Conservation (phyloP, 1,139 yeast genomes). For the Kodamaea alishanica region DNA sequence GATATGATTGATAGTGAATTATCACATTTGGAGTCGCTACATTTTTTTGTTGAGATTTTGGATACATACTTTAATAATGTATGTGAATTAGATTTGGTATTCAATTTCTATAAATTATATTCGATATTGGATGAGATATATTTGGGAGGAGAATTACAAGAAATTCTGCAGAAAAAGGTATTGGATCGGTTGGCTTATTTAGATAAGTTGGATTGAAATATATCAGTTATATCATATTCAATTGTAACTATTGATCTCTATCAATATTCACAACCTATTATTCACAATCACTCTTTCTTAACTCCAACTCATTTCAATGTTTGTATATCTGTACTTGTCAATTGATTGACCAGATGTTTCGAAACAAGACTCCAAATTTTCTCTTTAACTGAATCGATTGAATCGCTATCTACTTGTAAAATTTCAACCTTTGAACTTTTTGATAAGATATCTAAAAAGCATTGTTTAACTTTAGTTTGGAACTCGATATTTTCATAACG, state of each 20-base stretch:
- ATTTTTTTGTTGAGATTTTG: conserved; percentile 81
- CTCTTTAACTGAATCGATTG: conserved; percentile 53
- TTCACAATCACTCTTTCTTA: no score
- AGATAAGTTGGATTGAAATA: conserved; percentile 40
- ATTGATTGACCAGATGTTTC: conserved; percentile 11
- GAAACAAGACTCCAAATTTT: conserved; percentile 27
- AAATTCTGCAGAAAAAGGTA: conserved; percentile 58
- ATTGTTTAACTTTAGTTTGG: conserved; percentile 61
- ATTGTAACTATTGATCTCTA: no score
- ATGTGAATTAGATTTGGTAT: conserved; percentile 90
- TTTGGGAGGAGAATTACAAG: conserved; percentile 76
- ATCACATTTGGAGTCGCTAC: conserved; percentile 78
- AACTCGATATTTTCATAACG: conserved; percentile 75
- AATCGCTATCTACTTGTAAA: conserved; percentile 57
- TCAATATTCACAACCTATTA: no score
- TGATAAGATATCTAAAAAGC: conserved; percentile 51
- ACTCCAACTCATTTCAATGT: no score
- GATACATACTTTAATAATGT: conserved; percentile 85
- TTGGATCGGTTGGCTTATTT: conserved; percentile 50
- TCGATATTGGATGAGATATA: conserved; percentile 70
- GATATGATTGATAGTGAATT: conserved; percentile 77
- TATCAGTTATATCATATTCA: no score
- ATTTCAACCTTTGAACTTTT: conserved; percentile 27
- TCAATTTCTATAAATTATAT: conserved; percentile 73
- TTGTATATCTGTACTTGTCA: conserved; percentile 15